Base-by-base conservation (phyloP, 306 rosid genomes). In the Comarum palustre region DNA sequence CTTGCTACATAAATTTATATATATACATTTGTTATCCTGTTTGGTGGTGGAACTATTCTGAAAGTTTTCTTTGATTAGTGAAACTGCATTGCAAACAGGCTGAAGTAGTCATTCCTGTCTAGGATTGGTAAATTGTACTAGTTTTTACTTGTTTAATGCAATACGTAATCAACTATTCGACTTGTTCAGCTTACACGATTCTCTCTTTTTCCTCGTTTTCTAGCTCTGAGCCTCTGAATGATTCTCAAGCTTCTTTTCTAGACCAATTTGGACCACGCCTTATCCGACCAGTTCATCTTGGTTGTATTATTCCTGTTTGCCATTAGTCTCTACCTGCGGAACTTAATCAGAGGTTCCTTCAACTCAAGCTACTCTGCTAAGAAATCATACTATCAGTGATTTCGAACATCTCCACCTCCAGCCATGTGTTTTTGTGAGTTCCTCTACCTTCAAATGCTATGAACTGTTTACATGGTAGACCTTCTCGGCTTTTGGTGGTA, bases 131-230 rank as follows among this genome's bases (percentile, higher is more conserved):
- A 67, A 25, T 22, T 14, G 8, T 66, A 42, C 54, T 12, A 14
- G 20, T 14, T 66, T 66, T 4, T 2, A 66, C n/a, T 10, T 31
- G 48, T 69, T 48, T 10, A n/a, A 51, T 51, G 61, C 20, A 6
- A 32, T 32, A 32, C 31, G 22, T 70, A 13, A 71, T 24, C 75
- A 52, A 20, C 74, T 38, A 52, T 71, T 24, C 11, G 25, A 24
- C 66, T 60, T 47, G 42, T 77, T 73, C 55, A 59, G 55, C 67
- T 57, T 59, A 75, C 51, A 73, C 45, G 68, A 71, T 63, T 74
- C 66, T 72, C 8, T n/a, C 58, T n/a, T 51, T 20, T 16, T 32
- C 3, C n/a, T 48, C 63, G 0, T 13, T n/a, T 68, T 19, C 20
- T 62, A 46, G 45, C 58, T 25, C n/a, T 29, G 13, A 15, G 76